Base-by-base conservation (phyloP, 2,329 filamentous ascomycete genomes). In the Sporothrix pallida region DNA sequence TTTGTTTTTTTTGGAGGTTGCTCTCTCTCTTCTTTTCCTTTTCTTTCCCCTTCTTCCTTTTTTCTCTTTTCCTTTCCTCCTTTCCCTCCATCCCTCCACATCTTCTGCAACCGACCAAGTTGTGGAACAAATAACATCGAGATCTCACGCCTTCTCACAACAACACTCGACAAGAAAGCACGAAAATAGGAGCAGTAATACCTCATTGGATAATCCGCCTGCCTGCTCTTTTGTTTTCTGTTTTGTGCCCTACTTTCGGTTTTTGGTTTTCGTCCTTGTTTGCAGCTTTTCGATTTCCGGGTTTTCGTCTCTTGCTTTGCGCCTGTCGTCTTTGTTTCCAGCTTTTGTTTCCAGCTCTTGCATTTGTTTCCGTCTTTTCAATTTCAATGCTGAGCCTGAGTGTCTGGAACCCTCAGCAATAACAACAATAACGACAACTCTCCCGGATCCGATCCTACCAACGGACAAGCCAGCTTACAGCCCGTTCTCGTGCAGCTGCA, bases 351-450 rank as follows among this genome's bases (percentile, higher is more conserved):
- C 23, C 10, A 8, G 15, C 6, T 60, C 63, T 48, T 71, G n/a
- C 13, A 9, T 71, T 52, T 12, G 3, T 63, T n/a, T 12, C 42
- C 62, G 37, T 67, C 31, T 63, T 63, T 54, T 23, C n/a, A 56
- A 23, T 31, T 31, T 67, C 62, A 48, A 23, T 67, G 20, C 62
- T 37, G 62, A 67, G 62, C 62, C 67, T 46, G 71, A 60, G 68
- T 20, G 71, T 73, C 74, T 68, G 75, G 72, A 67, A 75, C 71
- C 48, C 68, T 74, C 65, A 63, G 67, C 67, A 44, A 20, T 31
- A 69, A 68, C 10, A 46, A 26, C 58, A 37, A 62, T 10, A 68
- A 67, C 63, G 23, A 68, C 44, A 17, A 50, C 44, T 23, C 13
- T 26, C 6, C 62, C 1, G 15, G 26, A 17, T 62, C 26, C 31